A percentile compares a stretch with the other conserved stretches of the same genome.
Conservation (phyloP, 2,329 filamentous ascomycete species). For the Xylaria sp. region DNA sequence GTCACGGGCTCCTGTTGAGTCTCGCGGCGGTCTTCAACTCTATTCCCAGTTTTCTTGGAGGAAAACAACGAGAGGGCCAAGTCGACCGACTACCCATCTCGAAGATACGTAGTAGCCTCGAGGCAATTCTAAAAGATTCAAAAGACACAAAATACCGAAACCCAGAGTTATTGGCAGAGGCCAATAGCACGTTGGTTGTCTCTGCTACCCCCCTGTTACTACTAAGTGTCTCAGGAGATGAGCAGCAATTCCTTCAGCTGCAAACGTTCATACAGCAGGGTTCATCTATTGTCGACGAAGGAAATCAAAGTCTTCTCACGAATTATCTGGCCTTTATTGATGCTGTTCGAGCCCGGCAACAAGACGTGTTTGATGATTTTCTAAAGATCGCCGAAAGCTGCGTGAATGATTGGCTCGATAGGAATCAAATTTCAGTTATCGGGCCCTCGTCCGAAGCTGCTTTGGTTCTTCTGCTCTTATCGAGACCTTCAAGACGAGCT, state of each 20-base stretch:
- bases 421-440: conserved; percentile 63
- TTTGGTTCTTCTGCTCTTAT: conserved; percentile 61
- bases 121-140: conserved; percentile 55
- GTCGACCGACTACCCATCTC: conserved; percentile 38
- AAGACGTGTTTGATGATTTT: conserved; percentile 39
- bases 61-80: conserved; percentile 6
- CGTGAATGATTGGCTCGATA: conserved; percentile 60
- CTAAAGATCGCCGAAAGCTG: conserved; percentile 48
- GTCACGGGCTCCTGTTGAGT: conserved; percentile 73
- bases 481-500: conserved; percentile 51
- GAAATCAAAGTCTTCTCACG: conserved; percentile 14
- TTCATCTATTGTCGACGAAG: conserved; percentile 39
- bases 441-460: conserved; percentile 63
- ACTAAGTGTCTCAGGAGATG: conserved; percentile 44
- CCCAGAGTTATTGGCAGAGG: conserved; percentile 73
- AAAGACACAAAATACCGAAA: conserved; percentile 62
- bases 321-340: conserved; percentile 37
- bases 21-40: conserved; percentile 68
- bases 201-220: conserved; percentile 62
- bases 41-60: conserved; percentile 52
- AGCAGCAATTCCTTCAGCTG: conserved; percentile 21
- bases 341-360: conserved; percentile 24
- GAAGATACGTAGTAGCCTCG: conserved; percentile 46
- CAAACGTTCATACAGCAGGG: conserved; percentile 46
- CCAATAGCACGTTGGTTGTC: conserved; percentile 67